Evolutionary conservation across 441 rosid genomes (phyloP), one percentile per base, ranked within the genome.

Genomic region (Populus hybrid): DNA sequence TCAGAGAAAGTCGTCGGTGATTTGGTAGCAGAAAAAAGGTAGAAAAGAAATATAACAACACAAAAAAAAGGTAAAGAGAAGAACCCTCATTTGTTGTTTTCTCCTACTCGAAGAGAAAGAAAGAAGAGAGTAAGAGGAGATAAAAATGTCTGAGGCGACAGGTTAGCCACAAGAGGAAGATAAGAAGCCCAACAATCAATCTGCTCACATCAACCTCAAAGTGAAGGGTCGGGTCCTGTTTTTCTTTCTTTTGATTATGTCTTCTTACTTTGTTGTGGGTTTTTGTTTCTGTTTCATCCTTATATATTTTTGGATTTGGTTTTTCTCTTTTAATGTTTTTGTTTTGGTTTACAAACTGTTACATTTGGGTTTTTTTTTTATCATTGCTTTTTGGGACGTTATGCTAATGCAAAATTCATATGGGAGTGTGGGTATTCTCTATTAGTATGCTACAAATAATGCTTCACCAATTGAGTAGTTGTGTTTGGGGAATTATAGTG

Each of bases 191-290:
- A 84, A 75, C 11, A 94, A 90, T 45, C 89, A 87, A 14, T 69
- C 87, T 33, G 91, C 83, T 33, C 98, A 94, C 85, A 91, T 92
- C 82, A 94, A 94, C 63, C 97, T 92, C 72, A 94, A 94, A 78
- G 98, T 94, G 76, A 94, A 94, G 87, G 97, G 97, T 24, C 98
- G 92, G 95, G 98, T 91, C n/a, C 24, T 69, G 64, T 28, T 7
- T 59, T 69, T 29, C 31, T 29, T 29, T 29, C 3, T 42, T 12
- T 9, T 2, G 40, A 29, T 35, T 18, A 28, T 35, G 33, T 5
- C 3, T 14, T 23, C 5, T 9, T 35, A 9, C 53, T 71, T 29
- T 3, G 31, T 29, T 29, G 31, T 1, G 23, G 11, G 9, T 29
- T 29, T 28, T 18, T 8, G 11, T 38, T 59, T 63, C 64, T 23